Percentiles rank a stretch among this genome's conserved stretches.
Evolutionary conservation across 2,329 filamentous ascomycete genomes (phyloP).

Genomic region (Penicillium sp.): DNA sequence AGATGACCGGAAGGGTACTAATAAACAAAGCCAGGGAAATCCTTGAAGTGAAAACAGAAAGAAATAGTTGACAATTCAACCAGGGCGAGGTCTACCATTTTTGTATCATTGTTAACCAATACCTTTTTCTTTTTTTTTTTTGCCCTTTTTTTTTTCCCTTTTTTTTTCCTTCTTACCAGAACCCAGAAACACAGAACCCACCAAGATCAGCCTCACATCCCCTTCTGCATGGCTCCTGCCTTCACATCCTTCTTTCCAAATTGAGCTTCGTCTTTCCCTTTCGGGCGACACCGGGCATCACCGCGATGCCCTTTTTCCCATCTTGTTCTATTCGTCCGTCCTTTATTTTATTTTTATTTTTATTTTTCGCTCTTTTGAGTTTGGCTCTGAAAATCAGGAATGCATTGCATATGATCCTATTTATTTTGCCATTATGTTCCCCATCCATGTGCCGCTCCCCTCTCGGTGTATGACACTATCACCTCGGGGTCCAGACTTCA

Average conservation of each 20-base stretch:
- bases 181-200: background rate
- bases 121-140: background rate
- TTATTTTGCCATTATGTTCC: background rate
- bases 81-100: constrained; percentile 2
- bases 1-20: constrained; percentile 11
- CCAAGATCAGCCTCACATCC: constrained; percentile 1
- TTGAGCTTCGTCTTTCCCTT: background rate
- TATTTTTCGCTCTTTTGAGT: background rate
- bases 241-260: background rate
- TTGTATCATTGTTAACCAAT: constrained; percentile 3
- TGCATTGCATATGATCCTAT: constrained; percentile 8
- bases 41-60: background rate
- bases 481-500: constrained; percentile 2
- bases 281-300: background rate
- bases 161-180: background rate
- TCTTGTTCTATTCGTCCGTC: background rate
- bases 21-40: background rate
- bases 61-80: constrained; percentile 20
- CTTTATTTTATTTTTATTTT: too few relatives aligned
- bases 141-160: background rate
- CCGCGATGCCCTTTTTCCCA: background rate
- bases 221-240: background rate
- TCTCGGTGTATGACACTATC: constrained; percentile 17
- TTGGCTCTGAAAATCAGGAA: background rate
- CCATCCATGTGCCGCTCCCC: background rate